Base-by-base conservation (phyloP, 306 rosid genomes). In the Lotus japonicus region DNA sequence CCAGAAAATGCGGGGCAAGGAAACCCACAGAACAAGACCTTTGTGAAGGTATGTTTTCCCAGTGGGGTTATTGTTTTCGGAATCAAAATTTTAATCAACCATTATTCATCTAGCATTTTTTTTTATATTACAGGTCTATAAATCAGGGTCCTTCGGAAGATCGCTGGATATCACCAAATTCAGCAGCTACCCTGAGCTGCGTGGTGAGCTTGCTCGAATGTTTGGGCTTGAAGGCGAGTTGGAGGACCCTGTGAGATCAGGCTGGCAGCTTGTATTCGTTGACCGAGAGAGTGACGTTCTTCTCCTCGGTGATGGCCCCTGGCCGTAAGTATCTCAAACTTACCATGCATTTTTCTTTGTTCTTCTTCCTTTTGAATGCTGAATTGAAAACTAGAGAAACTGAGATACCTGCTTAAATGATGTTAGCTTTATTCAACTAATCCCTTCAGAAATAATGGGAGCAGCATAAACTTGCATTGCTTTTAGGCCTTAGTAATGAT, bases 261-360 rank as follows among this genome's bases (percentile, higher is more conserved):
- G 98, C 98, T 94, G 98, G 98, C 97, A 94, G 99, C 99, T 94
- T 94, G 97, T 94, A 90, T 94, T 94, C 58, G 96, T 94, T 58
- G 99, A 90, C 89, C 88, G 95, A 82, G 97, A 90, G 91, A 90
- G 87, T 58, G 97, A 94, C 61, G 86, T 90, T 77, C 96, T 90
- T 85, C 99, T 94, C 83, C 96, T 94, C 7, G 99, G 99, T 4
- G 97, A 94, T 69, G 86, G 86, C 78, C 86, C 83, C 1, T 82
- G 86, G 86, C 86, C 83, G 83, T 82, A 74, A 82, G 86, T 78
- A 44, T 73, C 42, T 42, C 35, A 57, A 7, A 16, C 13, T 39
- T 1, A 31, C 44, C 18, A 11, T 31, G 39, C 69, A 46, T 39
- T 9, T 4, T 45, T 54, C 45, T 13, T 61, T 51, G 15, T 26